Conservation (phyloP, 2,329 filamentous ascomycete species). For the Ceratocystis ficicola region DNA sequence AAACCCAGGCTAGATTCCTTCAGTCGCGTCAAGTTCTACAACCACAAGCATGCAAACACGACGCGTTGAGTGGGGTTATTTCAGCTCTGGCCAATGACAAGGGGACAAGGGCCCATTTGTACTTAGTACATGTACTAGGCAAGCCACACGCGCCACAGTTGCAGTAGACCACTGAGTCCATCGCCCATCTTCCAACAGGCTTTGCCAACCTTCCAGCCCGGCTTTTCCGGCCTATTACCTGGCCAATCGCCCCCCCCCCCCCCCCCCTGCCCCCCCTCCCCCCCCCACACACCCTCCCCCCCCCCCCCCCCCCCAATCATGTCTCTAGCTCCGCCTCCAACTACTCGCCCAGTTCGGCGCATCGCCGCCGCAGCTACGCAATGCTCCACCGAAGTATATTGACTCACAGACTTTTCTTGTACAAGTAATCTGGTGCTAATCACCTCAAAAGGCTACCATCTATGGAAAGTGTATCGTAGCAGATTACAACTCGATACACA, state of each 20-base stretch:
- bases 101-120: neutral
- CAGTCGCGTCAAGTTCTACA: slow-evolving; percentile 1
- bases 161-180: too few relatives aligned
- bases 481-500: slow-evolving; percentile 81
- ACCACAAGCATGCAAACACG: neutral
- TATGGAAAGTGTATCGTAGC: slow-evolving; percentile 87
- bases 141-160: too few relatives aligned
- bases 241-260: neutral
- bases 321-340: slow-evolving; percentile 24
- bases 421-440: neutral
- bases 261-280: too few relatives aligned
- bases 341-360: slow-evolving; percentile 41
- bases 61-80: neutral
- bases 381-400: slow-evolving; percentile 43
- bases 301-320: too few relatives aligned
- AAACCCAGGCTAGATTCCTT: neutral
- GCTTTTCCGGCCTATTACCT: neutral
- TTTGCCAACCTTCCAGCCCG: neutral
- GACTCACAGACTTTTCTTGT: neutral
- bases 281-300: too few relatives aligned
- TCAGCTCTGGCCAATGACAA: neutral
- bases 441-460: slow-evolving; percentile 51
- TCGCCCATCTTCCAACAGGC: too few relatives aligned
- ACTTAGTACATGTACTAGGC: too few relatives aligned
- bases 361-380: slow-evolving; percentile 43